Percentiles rank a stretch among this genome's conserved stretches.
Conservation (phyloP, 768 basidiomycete species). For the Lactarius pseudohatsudake region DNA sequence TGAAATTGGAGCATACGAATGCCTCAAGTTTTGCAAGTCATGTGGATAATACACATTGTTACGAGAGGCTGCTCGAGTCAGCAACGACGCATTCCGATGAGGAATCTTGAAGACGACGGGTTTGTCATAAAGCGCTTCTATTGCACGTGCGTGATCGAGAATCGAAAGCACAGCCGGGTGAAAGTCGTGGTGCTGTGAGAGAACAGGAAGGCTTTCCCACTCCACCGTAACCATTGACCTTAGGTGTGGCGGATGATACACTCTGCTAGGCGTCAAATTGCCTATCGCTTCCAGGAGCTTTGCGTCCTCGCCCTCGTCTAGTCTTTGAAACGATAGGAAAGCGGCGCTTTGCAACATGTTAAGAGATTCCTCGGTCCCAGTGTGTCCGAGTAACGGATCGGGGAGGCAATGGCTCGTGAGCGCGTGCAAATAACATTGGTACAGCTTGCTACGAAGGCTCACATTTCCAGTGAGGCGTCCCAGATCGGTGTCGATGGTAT, state of each 20-base stretch:
- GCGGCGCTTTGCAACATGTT: constrained; percentile 40
- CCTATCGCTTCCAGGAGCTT: constrained; percentile 6
- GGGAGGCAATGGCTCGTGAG: constrained; percentile 43
- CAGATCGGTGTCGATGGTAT: constrained; percentile 35
- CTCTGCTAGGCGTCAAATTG: not conserved
- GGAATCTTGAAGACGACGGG: not conserved
- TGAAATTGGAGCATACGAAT: not conserved
- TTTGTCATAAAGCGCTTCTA: constrained; percentile 6
- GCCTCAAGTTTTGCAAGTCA: not conserved
- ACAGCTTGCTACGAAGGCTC: constrained; percentile 37
- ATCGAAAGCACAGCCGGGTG: not conserved
- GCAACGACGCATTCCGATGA: not conserved
- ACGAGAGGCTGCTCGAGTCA: constrained; percentile 6
- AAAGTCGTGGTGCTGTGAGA: constrained; percentile 19
- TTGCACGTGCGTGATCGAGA: constrained; percentile 7
- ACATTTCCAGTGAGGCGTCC: constrained; percentile 35
- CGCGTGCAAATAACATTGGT: constrained; percentile 48
- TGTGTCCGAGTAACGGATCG: constrained; percentile 46
- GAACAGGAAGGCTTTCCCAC: constrained; percentile 7
- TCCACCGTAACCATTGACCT: not conserved
- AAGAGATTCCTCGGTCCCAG: constrained; percentile 47
- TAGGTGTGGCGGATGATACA: constrained; percentile 4
- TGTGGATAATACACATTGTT: constrained; percentile 9
- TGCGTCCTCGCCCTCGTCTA: constrained; percentile 23
- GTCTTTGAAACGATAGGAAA: constrained; percentile 42